Evolutionary conservation across 352 stramenopile species (phyloP).

Genomic region (Globisporangium carolinianum): DNA sequence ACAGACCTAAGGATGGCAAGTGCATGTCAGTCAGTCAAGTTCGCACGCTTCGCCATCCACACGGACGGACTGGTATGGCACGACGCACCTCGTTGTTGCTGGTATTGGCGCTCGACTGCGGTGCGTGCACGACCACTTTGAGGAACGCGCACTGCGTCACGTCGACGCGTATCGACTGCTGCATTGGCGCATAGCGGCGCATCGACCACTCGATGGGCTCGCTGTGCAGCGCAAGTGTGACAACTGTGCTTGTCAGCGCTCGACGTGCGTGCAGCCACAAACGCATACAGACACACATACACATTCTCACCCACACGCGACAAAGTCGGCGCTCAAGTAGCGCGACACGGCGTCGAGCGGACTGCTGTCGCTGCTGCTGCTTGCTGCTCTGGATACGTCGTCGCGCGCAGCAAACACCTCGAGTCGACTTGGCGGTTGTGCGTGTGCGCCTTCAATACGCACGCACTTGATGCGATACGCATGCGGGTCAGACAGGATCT

Average conservation of each 20-base stretch:
- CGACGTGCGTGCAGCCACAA: not conserved
- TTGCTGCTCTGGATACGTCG: not conserved
- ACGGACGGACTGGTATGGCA: too few species aligned
- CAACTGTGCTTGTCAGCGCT: not conserved
- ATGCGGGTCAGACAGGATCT: slow-evolving; percentile 5
- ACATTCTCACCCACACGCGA: slow-evolving; percentile 15
- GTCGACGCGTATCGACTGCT: slow-evolving; percentile 14
- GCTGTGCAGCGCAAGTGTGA: not conserved
- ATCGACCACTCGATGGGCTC: slow-evolving; percentile 4
- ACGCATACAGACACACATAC: not conserved
- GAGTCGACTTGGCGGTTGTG: slow-evolving; percentile 2
- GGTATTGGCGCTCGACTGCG: not conserved
- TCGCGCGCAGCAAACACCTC: not conserved
- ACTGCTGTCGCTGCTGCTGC: not conserved
- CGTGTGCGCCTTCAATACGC: slow-evolving; percentile 2
- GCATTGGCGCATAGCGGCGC: not conserved
- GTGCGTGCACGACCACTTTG: slow-evolving; percentile 23
- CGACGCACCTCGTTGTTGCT: slow-evolving; percentile 15
- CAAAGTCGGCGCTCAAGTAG: slow-evolving; percentile 25
- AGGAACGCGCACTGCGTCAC: slow-evolving; percentile 18
- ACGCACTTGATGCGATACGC: slow-evolving; percentile 5
- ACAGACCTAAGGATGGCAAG: slow-evolving; percentile 8
- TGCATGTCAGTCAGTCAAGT: not conserved
- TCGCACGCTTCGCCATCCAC: not conserved
- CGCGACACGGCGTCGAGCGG: slow-evolving; percentile 20